Base-by-base conservation (phyloP, 805 yeast species). In the Metschnikowia continentalis region DNA sequence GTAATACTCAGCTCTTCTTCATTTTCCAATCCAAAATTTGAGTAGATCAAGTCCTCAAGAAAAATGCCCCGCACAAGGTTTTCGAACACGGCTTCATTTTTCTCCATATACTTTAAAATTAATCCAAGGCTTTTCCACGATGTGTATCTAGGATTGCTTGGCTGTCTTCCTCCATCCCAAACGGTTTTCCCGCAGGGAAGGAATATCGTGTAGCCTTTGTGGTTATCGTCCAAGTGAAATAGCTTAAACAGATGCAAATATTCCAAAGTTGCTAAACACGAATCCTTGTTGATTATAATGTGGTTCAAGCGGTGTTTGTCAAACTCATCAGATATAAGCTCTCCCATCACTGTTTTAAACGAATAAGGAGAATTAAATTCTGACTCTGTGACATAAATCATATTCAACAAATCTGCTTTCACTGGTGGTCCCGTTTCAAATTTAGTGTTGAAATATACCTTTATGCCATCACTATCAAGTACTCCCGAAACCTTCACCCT, bases 121-220 rank as follows among this genome's bases (percentile, higher is more conserved):
- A 91, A 69, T 3, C 82, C 87, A 19, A 83, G 72, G 3, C 69
- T 64, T 20, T 77, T 75, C 96, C 96, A 90, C 0, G 91, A 79
- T 39, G 59, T 61, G 23, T 47, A 50, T 44, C 54, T 46, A 26
- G 50, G 55, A 35, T 46, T 53, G 33, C 22, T 15, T 15, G 46
- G 40, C 20, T 10, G 26, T 2, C 41, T 32, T 13, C 35, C 41
- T 17, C 56, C 54, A 15, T 56, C 57, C 55, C 58, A 52, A 11
- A 50, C 8, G n/a, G 53, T 46, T 42, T 51, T 51, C 75, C 86
- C 82, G 51, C 90, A 84, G 0, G 98, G 98, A 30, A 91, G 69
- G 48, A 91, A 79, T 0, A 85, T 68, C 0, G 97, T 81, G 69
- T 90, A 89, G 0, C 95, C 95, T 19, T 70, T 60, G 26, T 60